Percentiles rank a stretch among this genome's conserved stretches.
Conservation (phyloP, 306 rosid species). For the Gynostemma pentaphyllum region DNA sequence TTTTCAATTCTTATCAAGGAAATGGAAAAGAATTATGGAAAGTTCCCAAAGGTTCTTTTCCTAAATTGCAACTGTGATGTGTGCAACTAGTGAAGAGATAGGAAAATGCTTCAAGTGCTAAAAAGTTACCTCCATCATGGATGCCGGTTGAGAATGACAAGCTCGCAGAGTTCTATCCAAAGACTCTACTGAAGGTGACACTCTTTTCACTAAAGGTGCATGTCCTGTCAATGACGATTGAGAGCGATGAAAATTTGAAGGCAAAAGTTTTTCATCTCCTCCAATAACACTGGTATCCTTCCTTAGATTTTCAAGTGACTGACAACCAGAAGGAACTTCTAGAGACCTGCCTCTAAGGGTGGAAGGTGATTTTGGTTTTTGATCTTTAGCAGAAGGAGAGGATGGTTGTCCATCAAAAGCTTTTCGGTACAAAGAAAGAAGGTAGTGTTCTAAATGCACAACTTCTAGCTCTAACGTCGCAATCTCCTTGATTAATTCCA, state of each 20-base stretch:
- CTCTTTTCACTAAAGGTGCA: conserved; percentile 33
- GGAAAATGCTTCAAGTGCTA: not conserved
- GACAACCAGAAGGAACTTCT: conserved; percentile 32
- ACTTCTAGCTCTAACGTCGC: conserved; percentile 75
- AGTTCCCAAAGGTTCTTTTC: too few relatives aligned
- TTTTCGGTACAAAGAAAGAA: conserved; percentile 70
- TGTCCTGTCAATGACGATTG: conserved; percentile 47
- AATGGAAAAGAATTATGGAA: too few relatives aligned
- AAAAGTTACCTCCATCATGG: conserved; percentile 70
- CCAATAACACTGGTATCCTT: conserved; percentile 26
- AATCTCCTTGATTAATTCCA: conserved; percentile 75
- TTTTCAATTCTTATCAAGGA: too few relatives aligned
- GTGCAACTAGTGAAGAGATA: too few relatives aligned
- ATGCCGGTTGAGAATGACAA: conserved; percentile 83
- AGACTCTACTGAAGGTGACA: conserved; percentile 43
- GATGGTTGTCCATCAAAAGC: conserved; percentile 61
- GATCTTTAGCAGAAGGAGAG: conserved; percentile 43
- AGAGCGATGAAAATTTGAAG: conserved; percentile 56
- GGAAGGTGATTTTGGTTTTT: conserved; percentile 23
- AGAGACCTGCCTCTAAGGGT: conserved; percentile 22
- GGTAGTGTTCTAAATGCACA: conserved; percentile 73
- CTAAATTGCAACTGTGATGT: too few relatives aligned
- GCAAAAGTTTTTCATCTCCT: conserved; percentile 39
- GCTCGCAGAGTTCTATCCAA: conserved; percentile 50
- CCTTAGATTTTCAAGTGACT: conserved; percentile 21